These are phyloP conservation scores for Paraphoma chrysanthemicola DNA, from an alignment of 2,329 filamentous ascomycete species.

Conservation along the genomic window DNA sequence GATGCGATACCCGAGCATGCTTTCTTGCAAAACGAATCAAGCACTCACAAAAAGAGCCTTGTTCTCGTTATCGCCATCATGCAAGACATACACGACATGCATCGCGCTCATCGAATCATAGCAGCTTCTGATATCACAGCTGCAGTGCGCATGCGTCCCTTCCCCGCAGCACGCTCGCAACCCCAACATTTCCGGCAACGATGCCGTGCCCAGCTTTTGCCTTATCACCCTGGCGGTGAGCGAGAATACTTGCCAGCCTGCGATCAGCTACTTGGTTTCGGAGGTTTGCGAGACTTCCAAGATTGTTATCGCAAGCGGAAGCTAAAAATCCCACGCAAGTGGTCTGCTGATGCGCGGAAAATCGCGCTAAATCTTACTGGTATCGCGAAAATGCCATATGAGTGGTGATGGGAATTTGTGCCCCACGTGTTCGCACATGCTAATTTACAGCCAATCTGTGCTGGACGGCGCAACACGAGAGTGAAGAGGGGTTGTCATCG, in stretches of 20 bases:
- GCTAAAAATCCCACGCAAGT: slow-evolving; percentile 1
- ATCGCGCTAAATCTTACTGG: background rate
- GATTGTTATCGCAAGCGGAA: background rate
- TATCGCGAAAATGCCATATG: slow-evolving; percentile 4
- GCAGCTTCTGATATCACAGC: slow-evolving; percentile 3
- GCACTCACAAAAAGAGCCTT: no score
- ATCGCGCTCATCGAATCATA: slow-evolving; percentile 4
- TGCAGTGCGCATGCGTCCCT: slow-evolving; percentile 11
- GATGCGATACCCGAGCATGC: no score
- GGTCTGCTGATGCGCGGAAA: slow-evolving; percentile 2
- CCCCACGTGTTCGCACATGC: slow-evolving; percentile 21
- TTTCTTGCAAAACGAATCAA: no score
- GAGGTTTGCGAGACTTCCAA: background rate
- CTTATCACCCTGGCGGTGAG: slow-evolving; percentile 11
- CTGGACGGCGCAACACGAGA: background rate
- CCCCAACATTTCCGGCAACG: slow-evolving; percentile 1
- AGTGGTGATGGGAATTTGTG: slow-evolving; percentile 4
- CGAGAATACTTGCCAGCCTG: background rate
- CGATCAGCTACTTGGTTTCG: no score
- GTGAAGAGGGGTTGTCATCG: background rate
- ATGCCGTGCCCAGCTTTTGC: slow-evolving; percentile 6
- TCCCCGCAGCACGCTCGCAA: slow-evolving; percentile 1
- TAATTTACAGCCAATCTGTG: slow-evolving; percentile 7
- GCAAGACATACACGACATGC: slow-evolving; percentile 7
- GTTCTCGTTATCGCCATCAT: no score